Evolutionary conservation across 2,329 filamentous ascomycete genomes (phyloP), one percentile per base, ranked within the genome.

Genomic region (Alternaria atra): DNA sequence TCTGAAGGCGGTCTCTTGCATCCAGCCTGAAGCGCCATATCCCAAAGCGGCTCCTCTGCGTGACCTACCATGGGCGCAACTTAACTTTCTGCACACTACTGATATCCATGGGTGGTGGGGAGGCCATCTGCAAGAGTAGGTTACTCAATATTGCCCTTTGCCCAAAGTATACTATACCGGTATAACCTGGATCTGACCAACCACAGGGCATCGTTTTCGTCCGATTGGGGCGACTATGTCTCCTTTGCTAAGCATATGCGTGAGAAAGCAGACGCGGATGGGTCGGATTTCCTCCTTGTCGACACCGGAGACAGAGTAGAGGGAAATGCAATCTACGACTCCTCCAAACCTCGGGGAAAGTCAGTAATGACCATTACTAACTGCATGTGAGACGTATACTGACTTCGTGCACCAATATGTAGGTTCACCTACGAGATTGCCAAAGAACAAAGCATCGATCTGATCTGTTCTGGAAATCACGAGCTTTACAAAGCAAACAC

Each of bases 201-300:
- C 29, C 29, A 13, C 58, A 93, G 91, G 81, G 85, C 93, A 3
- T 94, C 95, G 61, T 99, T 96, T 80, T 94, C 92, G 6, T 94
- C 93, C 47, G 95, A 99, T 79, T 98, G 95, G 93, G 95, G 95
- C 60, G 95, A 99, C 80, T 99, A 98, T 79, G 86, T 98, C 71
- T 97, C 94, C 6, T 97, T 99, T 75, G 88, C 93, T 34, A 84
- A 90, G 35, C 93, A 94, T 75, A 88, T 99, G 84, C 90, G 88
- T 57, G 85, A 88, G 67, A 89, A 87, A 73, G 93, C 93, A 56
- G 91, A 97, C 73, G 86, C 88, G 1, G 85, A 90, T 54, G 93
- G 93, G 44, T 87, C 87, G 29, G 95, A 99, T 76, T 83, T 99
- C 15, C 82, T 99, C n/a, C 83, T 99, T n/a, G 84, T 99, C 65